Evolutionary conservation across 352 stramenopile species (phyloP).

Genomic region (Globisporangium spinosum): DNA sequence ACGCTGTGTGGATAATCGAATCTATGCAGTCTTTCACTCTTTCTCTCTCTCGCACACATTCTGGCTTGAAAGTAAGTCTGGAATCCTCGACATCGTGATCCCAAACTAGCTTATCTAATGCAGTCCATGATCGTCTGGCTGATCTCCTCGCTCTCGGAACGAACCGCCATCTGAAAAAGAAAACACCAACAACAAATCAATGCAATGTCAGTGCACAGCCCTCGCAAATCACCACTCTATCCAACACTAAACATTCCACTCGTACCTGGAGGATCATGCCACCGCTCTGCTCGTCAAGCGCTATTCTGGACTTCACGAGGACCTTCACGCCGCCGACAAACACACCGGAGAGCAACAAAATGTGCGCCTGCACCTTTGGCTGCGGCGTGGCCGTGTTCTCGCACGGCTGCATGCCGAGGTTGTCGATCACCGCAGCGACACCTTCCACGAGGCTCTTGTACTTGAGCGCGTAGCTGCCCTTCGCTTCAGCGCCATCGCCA

Average conservation of each 20-base stretch:
- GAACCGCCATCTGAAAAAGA: constrained; percentile 90
- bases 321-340: constrained; percentile 95
- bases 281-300: constrained; percentile 84
- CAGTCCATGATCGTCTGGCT: constrained; percentile 97
- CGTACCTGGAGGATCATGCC: constrained; percentile 76
- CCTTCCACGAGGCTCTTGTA: constrained; percentile 97
- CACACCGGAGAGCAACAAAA: constrained; percentile 94
- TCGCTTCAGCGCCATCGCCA: constrained; percentile 92
- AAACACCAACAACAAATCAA: background rate
- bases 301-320: constrained; percentile 95
- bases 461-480: constrained; percentile 95
- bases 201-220: background rate
- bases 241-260: background rate
- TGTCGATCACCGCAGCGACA: constrained; percentile 94
- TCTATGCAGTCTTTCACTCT: constrained; percentile 16
- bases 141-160: constrained; percentile 92
- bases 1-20: constrained; percentile 22
- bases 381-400: constrained; percentile 91
- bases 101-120: constrained; percentile 79
- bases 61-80: background rate
- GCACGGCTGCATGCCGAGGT: constrained; percentile 96
- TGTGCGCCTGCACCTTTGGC: constrained; percentile 92
- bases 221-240: background rate
- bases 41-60: constrained; percentile 3
- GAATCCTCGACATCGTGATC: constrained; percentile 3